Evolutionary conservation across 2,329 filamentous ascomycete genomes (phyloP).

Genomic region (Alternaria triticina): DNA sequence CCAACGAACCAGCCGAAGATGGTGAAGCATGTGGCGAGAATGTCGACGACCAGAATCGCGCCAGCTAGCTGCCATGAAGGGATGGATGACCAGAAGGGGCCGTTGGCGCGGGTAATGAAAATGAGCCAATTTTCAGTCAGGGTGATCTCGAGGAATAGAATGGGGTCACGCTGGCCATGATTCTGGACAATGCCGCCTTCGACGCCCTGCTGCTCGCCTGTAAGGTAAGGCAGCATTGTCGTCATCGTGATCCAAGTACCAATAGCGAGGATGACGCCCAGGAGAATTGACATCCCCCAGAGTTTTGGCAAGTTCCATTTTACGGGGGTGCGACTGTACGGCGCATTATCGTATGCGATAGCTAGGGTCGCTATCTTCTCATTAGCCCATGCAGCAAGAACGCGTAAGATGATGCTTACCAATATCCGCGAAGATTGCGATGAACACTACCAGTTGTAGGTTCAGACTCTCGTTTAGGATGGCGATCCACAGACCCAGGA

Average conservation of each 20-base stretch:
- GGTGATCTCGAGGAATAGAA: conserved; percentile 88
- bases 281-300: conserved; percentile 88
- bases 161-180: conserved; percentile 79
- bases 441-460: conserved; percentile 88
- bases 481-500: conserved; percentile 89
- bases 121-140: conserved; percentile 96
- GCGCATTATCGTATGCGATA: conserved; percentile 92
- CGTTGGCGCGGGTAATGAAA: conserved; percentile 93
- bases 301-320: conserved; percentile 96
- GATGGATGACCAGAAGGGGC: conserved; percentile 88
- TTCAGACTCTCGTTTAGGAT: conserved; percentile 85
- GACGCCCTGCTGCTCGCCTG: conserved; percentile 56
- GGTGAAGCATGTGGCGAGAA: conserved; percentile 84
- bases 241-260: conserved; percentile 90
- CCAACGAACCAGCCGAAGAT: conserved; percentile 83
- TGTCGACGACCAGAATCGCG: conserved; percentile 81
- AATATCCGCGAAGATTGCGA: conserved; percentile 93
- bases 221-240: conserved; percentile 70
- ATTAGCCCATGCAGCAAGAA: background rate
- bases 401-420: background rate
- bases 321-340: conserved; percentile 82
- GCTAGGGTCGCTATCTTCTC: conserved; percentile 71
- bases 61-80: conserved; percentile 84
- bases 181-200: conserved; percentile 89
- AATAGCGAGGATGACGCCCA: conserved; percentile 79